Conservation (phyloP, 148 eudicot species). For the Rhododendron ferrugineum region DNA sequence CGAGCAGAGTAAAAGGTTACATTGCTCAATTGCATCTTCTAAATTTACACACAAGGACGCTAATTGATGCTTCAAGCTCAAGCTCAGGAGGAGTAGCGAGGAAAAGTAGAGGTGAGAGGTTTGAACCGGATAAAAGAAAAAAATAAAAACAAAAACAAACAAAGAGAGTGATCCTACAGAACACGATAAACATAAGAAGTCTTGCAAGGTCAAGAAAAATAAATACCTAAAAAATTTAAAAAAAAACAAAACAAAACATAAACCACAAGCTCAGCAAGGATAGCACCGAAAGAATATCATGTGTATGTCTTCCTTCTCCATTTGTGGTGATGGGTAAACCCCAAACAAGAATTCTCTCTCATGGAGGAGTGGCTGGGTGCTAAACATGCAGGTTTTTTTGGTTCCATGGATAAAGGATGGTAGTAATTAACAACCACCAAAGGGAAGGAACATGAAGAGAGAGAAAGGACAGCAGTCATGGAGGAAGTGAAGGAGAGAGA, state of each 20-base stretch:
- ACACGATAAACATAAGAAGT: neutral
- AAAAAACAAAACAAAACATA: neutral
- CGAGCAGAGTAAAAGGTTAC: neutral
- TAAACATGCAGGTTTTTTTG: neutral
- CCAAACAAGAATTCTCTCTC: neutral
- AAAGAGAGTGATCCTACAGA: neutral
- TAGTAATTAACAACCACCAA: neutral
- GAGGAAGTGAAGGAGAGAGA: neutral
- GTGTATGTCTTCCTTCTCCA: constrained; percentile 4
- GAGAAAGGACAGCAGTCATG: constrained; percentile 11
- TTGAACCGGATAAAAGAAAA: constrained; percentile 5
- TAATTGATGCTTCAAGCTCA: neutral
- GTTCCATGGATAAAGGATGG: neutral
- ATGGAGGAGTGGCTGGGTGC: neutral
- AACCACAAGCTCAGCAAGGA: constrained; percentile 35
- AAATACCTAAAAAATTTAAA: neutral
- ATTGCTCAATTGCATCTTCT: neutral
- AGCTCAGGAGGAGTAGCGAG: constrained; percentile 53
- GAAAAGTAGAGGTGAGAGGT: constrained; percentile 14
- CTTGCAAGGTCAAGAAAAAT: constrained; percentile 80
- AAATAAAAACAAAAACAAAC: neutral
- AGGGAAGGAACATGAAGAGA: constrained; percentile 6
- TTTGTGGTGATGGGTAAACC: neutral
- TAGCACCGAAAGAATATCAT: constrained; percentile 18
- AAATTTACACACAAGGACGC: neutral